Conservation (phyloP, 2,329 filamentous ascomycete genomes). For the Teratosphaeria gauchensis region DNA sequence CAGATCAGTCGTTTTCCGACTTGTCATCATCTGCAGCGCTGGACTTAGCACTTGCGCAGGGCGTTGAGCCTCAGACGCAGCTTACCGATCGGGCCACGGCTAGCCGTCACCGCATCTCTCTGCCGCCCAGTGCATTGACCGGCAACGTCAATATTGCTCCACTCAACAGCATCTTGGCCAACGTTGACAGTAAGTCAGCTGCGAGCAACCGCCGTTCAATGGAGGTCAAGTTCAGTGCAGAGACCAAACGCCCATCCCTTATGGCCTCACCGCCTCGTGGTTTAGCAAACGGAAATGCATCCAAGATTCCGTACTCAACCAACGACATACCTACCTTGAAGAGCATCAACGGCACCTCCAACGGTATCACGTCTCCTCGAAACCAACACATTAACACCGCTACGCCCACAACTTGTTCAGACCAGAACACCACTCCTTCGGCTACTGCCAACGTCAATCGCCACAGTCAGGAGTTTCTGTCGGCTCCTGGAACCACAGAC, state of each 20-base stretch:
- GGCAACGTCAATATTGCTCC: conserved; percentile 25
- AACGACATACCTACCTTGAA: conserved; percentile 84
- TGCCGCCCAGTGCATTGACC: conserved; percentile 26
- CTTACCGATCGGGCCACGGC: conserved; percentile 54
- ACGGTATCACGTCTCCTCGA: conserved; percentile 25
- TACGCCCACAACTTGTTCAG: conserved; percentile 35
- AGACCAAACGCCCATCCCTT: conserved; percentile 37
- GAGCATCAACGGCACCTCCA: conserved; percentile 49
- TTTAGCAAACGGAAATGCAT: conserved; percentile 44
- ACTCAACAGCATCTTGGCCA: conserved; percentile 30
- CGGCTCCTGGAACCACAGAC: conserved; percentile 35
- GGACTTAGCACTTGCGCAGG: conserved; percentile 65
- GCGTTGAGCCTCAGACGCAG: conserved; percentile 49
- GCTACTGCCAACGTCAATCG: conserved; percentile 54
- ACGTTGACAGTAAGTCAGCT: conserved; percentile 32
- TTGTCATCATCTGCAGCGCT: conserved; percentile 59
- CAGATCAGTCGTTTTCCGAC: conserved; percentile 41
- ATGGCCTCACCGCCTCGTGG: conserved; percentile 51
- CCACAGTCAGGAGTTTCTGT: conserved; percentile 63
- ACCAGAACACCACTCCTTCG: conserved; percentile 46
- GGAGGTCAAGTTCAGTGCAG: conserved; percentile 36
- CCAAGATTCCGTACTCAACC: conserved; percentile 69
- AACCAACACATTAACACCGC: conserved; percentile 14
- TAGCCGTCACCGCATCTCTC: conserved; percentile 33
- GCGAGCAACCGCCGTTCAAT: conserved; percentile 38